Base-by-base conservation (phyloP, 306 rosid species). In the Delonix regia region DNA sequence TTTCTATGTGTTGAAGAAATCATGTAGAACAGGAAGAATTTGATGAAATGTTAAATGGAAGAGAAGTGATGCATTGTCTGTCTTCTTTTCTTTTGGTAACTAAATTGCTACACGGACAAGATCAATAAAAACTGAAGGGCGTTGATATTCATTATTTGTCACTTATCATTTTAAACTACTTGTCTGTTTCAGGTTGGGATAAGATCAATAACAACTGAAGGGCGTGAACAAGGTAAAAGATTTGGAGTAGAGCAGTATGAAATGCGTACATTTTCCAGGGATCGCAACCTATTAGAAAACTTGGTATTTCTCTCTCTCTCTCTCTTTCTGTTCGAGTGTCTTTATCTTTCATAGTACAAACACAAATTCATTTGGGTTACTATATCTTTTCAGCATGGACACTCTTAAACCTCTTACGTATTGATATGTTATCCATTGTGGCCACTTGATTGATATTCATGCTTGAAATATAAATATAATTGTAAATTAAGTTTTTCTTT, bases 231-330 rank as follows among this genome's bases (percentile, higher is more conserved):
- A 76, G 98, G 88, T 72, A 88, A 95, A 82, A 89, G 69, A 49
- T 95, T 89, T 78, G 99, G 99, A 14, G 97, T 90, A 12, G 99
- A 95, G 85, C 99, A 89, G 78, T 91, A 81, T 84, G 99, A 95
- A 86, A 95, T 95, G 99, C 87, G 93, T 33, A 88, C 89, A 72
- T 93, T 95, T 84, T 93, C 94, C 47, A 88, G 82, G 83, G 99
- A 95, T 84, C 90, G 89, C 0, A 76, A 80, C 30, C 60, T 82
- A 75, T 87, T 95, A 72, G 99, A 95, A 83, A 95, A 91, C 78
- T 82, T 93, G 98, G 98, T 95, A 15, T 68, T 22, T 80, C 38
- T 85, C 85, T 72, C 71, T 69, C 73, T 65, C 68, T 22, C 44
- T 27, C n/a, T 33, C 64, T 41, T 18, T 64, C 49, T 63, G 7